Base-by-base conservation (phyloP, 805 yeast genomes). In the Candida gorgasii region DNA sequence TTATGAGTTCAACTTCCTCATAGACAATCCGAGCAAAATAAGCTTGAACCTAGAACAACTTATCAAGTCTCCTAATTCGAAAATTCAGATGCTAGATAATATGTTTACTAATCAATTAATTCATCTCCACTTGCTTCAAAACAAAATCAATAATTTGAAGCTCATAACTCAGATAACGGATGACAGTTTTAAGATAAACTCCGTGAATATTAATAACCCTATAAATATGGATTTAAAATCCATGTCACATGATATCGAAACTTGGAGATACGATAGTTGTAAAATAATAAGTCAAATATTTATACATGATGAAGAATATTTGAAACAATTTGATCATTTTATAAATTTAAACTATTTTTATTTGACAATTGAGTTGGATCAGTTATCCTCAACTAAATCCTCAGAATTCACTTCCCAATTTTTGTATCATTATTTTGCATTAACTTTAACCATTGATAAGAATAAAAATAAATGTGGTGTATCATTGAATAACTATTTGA, bases 371-470 rank as follows among this genome's bases (percentile, higher is more conserved):
- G 75, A 71, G 50, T 48, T 71, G 19, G 75, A 70, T 52, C 73
- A 67, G 50, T 44, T 68, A 2, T 63, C 70, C 8, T 44, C 61
- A 4, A 61, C 65, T 13, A 68, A 69, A 43, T 61, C 67, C 39
- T 60, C 61, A 36, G 75, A 69, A 46, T 69, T 69, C 49, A 62
- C 72, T 6, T 55, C 68, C 13, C 75, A 70, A 45, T 70, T 69
- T 45, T 53, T 70, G 31, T 64, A 69, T 17, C 66, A 65, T 48
- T 65, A 67, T 9, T 69, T 68, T 46, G 55, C 69, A 11, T 58
- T 70, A 37, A 20, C 43, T 3, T 47, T 70, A 23, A 44, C 56
- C 9, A 35, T 29, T 15, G 37, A 43, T 18, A 58, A 59, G 2
- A 40, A 42, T 13, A 52, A 48, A 18, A 53, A 49, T 20, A 47